Evolutionary conservation across 2,329 filamentous ascomycete genomes (phyloP).

Genomic region (Lithohypha guttulata): DNA sequence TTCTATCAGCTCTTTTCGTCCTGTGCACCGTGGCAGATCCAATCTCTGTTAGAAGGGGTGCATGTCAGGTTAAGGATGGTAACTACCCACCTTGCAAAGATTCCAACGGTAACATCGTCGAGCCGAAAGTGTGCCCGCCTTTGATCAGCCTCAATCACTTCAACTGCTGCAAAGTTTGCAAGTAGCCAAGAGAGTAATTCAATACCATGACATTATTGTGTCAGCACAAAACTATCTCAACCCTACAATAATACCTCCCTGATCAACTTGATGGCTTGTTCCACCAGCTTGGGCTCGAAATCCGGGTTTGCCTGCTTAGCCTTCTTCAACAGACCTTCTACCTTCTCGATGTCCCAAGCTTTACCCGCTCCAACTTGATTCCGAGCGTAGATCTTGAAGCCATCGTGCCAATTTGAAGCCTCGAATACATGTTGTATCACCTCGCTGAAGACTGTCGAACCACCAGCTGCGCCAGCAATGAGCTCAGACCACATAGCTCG

Average conservation of each 20-base stretch:
- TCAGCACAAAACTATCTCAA: no score
- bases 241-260: neutral
- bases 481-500: conserved; percentile 19
- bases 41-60: no score
- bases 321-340: neutral
- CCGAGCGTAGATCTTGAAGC: conserved; percentile 18
- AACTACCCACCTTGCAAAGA: no score
- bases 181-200: no score
- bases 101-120: no score
- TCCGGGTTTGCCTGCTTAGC: conserved; percentile 1
- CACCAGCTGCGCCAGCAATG: conserved; percentile 21
- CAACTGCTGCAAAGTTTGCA: no score
- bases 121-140: no score
- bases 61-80: no score
- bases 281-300: conserved; percentile 4
- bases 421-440: conserved; percentile 18
- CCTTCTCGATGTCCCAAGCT: neutral
- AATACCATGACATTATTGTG: no score
- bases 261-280: conserved; percentile 2
- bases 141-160: no score
- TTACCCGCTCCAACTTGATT: neutral
- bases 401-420: conserved; percentile 14
- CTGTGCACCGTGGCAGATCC: no score
- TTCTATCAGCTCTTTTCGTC: no score
- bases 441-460: conserved; percentile 19